Conservation (phyloP, 345 rosid species). For the Cochlearia excelsa region DNA sequence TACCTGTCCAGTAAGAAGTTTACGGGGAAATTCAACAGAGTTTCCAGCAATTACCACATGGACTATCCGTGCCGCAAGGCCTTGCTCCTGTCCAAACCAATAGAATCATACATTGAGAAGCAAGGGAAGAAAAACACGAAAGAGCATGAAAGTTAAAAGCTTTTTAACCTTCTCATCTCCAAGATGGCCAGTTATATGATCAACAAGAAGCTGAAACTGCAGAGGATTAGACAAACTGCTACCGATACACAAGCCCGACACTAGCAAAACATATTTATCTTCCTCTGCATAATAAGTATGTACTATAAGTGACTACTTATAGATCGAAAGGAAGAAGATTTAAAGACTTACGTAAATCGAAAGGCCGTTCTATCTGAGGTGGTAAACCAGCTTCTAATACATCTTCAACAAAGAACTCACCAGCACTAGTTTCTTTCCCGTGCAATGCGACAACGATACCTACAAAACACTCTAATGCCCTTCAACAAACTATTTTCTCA, state of each 20-base stretch:
- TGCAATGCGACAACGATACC: constrained; percentile 80
- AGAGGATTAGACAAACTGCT: constrained; percentile 72
- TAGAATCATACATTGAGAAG: constrained; percentile 7
- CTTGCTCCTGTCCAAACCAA: constrained; percentile 58
- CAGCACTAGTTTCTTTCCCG: constrained; percentile 83
- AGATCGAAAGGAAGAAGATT: constrained; percentile 19
- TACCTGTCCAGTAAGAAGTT: constrained; percentile 79
- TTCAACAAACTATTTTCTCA: constrained; percentile 4
- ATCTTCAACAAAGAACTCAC: constrained; percentile 77
- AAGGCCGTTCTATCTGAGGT: constrained; percentile 65
- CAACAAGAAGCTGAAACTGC: constrained; percentile 88
- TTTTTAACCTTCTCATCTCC: constrained; percentile 77
- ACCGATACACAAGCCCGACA: constrained; percentile 82
- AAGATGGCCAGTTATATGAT: constrained; percentile 89
- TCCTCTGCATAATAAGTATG: constrained; percentile 52
- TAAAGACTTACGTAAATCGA: constrained; percentile 48
- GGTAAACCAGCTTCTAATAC: constrained; percentile 87
- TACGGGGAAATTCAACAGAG: constrained; percentile 75
- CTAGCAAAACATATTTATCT: constrained; percentile 74
- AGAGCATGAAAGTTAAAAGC: constrained; percentile 26
- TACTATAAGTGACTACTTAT: constrained; percentile 23
- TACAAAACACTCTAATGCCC: constrained; percentile 30
- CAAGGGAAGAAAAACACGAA: constrained; percentile 6
- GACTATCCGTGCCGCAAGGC: constrained; percentile 76
- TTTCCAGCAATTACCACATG: constrained; percentile 89